Conservation (phyloP, 176 grass and related monocot genomes). For the Phoenix roebelenii region DNA sequence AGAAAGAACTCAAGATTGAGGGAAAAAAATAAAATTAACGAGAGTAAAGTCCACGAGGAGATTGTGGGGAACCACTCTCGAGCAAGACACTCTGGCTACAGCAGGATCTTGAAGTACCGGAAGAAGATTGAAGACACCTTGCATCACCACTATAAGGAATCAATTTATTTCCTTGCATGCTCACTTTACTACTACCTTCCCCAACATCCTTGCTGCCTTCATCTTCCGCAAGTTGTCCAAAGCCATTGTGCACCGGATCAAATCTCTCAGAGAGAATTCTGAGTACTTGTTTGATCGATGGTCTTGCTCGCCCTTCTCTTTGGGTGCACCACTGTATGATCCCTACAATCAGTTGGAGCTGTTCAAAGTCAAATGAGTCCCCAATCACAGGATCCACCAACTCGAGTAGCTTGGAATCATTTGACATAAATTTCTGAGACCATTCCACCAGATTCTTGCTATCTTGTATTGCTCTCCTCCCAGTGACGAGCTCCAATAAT, state of each 20-base stretch:
- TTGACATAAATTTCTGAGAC: conserved; percentile 53
- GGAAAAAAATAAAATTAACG: conserved; percentile 21
- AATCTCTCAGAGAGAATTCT: conserved; percentile 74
- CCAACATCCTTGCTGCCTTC: conserved; percentile 27
- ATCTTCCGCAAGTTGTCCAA: conserved; percentile 31
- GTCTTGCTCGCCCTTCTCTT: conserved; percentile 56
- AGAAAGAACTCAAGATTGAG: too few species aligned
- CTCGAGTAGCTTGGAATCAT: conserved; percentile 36
- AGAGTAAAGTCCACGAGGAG: conserved; percentile 53
- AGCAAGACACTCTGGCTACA: conserved; percentile 90
- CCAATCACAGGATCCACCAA: conserved; percentile 55
- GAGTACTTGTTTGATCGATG: conserved; percentile 86
- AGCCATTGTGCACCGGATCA: conserved; percentile 54
- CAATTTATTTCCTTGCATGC: conserved; percentile 35
- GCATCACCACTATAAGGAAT: conserved; percentile 43
- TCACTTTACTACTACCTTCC: conserved; percentile 20
- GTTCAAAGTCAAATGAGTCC: conserved; percentile 39
- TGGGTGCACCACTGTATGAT: conserved; percentile 73
- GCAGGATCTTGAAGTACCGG: conserved; percentile 79
- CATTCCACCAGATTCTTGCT: conserved; percentile 81
- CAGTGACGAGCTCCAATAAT: conserved; percentile 71
- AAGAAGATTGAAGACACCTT: conserved; percentile 72
- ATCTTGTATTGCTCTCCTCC: conserved; percentile 81
- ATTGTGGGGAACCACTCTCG: conserved; percentile 63
- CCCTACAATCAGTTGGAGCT: conserved; percentile 59